phyloP scores from a whole-genome alignment of 139 green algal species.

The Volvox reticuliferus region DNA sequence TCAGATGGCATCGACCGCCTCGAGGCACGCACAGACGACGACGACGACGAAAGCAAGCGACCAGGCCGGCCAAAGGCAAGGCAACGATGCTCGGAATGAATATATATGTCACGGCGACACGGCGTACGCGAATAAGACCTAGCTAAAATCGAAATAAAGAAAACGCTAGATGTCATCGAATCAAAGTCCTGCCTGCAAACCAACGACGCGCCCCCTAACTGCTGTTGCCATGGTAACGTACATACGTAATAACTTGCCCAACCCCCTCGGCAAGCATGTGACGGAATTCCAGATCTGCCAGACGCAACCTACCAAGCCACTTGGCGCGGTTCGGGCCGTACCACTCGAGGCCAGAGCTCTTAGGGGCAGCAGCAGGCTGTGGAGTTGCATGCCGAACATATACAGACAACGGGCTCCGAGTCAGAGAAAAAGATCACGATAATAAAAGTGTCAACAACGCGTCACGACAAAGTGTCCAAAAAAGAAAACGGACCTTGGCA shows the following conservation, averaged over 20 bases:
- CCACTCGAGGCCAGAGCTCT: constrained; percentile 62
- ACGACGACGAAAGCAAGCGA: background rate
- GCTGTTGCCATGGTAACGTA: no score
- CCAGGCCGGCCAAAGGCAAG: background rate
- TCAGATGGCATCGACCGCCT: background rate
- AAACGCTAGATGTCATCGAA: background rate
- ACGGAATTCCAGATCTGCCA: background rate
- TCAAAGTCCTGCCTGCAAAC: no score
- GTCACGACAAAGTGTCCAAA: background rate
- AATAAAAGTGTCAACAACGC: background rate
- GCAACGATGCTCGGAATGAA: background rate
- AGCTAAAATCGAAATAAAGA: background rate
- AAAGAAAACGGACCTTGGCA: background rate
- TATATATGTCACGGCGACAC: no score
- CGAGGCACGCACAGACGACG: background rate
- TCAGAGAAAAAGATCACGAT: background rate
- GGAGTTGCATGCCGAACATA: background rate
- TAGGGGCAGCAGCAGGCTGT: constrained; percentile 10
- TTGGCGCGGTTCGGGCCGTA: constrained; percentile 78
- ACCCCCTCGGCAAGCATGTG: background rate
- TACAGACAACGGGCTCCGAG: no score
- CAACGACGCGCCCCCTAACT: no score
- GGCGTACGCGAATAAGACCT: background rate
- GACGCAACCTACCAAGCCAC: constrained; percentile 63
- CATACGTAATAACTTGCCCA: background rate